phyloP scores from a whole-genome alignment of 495 filamentous ascomycete species.

The Cetradonia linearis region DNA sequence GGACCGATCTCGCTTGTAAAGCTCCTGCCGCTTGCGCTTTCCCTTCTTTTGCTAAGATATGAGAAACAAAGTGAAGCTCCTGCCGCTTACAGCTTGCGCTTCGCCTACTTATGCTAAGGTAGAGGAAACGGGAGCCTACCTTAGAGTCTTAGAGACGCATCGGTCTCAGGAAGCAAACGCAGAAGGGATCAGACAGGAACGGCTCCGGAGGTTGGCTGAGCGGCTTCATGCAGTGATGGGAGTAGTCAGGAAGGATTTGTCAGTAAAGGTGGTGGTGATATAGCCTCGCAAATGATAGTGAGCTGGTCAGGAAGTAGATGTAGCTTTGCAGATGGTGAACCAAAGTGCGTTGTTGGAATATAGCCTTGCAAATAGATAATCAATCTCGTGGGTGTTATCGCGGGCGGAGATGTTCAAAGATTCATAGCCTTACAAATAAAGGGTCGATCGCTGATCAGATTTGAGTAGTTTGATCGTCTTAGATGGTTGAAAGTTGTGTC shows the following conservation, averaged over 20 bases:
- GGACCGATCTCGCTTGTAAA: background rate
- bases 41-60: background rate
- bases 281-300: background rate
- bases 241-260: background rate
- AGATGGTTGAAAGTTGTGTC: background rate
- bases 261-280: background rate
- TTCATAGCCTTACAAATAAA: background rate
- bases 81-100: background rate
- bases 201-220: background rate
- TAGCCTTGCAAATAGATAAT: background rate
- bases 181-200: constrained; percentile 4
- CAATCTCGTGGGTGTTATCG: too few species aligned
- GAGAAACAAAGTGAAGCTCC: background rate
- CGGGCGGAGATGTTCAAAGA: too few species aligned
- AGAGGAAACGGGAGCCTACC: background rate
- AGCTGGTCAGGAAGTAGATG: background rate
- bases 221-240: background rate
- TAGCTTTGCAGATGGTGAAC: background rate
- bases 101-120: background rate
- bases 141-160: background rate
- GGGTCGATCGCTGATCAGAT: background rate
- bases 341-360: background rate
- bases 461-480: background rate
- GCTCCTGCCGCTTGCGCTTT: constrained; percentile 4
- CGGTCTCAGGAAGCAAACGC: background rate